Evolutionary conservation across 73 alveolate genomes (phyloP), one percentile per base, ranked within the genome.

Genomic region (Uronychia binucleata): DNA sequence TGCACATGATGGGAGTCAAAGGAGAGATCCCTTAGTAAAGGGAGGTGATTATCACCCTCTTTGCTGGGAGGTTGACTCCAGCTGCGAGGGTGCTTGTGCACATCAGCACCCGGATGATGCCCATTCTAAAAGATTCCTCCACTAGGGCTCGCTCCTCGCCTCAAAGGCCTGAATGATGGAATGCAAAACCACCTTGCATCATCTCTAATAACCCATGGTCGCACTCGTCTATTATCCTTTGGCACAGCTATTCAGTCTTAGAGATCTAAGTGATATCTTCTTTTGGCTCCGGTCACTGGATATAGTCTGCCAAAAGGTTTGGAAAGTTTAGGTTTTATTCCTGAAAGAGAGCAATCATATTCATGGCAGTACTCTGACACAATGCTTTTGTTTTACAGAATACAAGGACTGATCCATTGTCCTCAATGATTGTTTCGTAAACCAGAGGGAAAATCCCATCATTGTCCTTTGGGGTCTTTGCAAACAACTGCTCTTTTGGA

Each of bases 1-100:
- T 78, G 59, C 78, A 90, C 25, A 32, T 28, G 1, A 82, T 67
- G 1, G 76, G 27, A 26, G 88, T 81, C 75, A 90, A 31, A n/a
- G 31, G 82, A n/a, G 82, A 74, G 14, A 28, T 58, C 5, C 95
- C 95, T 75, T 79, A 31, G 29, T 90, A 78, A 5, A 81, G 46
- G 32, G 87, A 58, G 0, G 93, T 86, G 46, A 95, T 95, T 25
- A 95, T 89, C 57, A 95, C 99, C 80, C 95, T 84, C 78, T 95
- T 88, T 0, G 99, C 99, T n/a, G 99, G 99, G 35, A 95, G 85
- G 85, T 95, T 95, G 19, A 95, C 98, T 0, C 99, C 99, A 77
- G 96, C 98, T 28, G 98, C 95, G 76, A 95, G 87, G 32, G 99
- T 95, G n/a, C 97, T 88, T n/a, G 99, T 95, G 58, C 97, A 91